Base-by-base conservation (phyloP, 148 eudicot genomes). In the Hydrangea macrophylla region DNA sequence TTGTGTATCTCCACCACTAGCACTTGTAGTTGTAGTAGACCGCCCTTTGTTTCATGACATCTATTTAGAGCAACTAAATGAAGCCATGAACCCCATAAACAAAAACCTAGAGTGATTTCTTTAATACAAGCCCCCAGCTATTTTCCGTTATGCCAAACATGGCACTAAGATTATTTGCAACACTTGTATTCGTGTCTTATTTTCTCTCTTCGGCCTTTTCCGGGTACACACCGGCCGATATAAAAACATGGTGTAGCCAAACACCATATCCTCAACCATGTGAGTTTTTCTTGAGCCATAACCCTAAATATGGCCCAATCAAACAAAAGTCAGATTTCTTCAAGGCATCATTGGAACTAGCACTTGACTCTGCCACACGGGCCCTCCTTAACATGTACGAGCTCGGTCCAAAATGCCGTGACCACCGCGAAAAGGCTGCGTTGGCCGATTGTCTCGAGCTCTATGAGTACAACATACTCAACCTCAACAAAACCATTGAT, bases 181-280 rank as follows among this genome's bases (percentile, higher is more conserved):
- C 25, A 13, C 40, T 62, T 3, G 6, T 58, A 4, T 25, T 35
- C 17, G 9, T 65, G 17, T 40, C 36, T 56, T 28, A 56, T 58
- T 31, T 70, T 44, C 36, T 68, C 6, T 53, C 65, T 26, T 40
- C 61, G 9, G 44, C 67, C 13, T 10, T 73, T n/a, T 71, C 69
- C 3, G 55, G 75, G 64, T 30, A 65, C 58, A 31, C 70, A 1
- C 35, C 40, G 0, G 32, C 54, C 26, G 69, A 53, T 5, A 62
- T 77, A 1, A 65, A 59, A 18, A 36, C 73, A 6, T 89, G 89
- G 96, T 92, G 98, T 44, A 64, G 73, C 67, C 73, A 80, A 78
- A 85, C 93, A 58, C 93, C 98, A 20, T 15, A 92, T 67, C 90
- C 91, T 0, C 37, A 77, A 20, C 84, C 90, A 31, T 89, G 98